phyloP scores from a whole-genome alignment of 1,284 basidiomycete genomes.

The Ustilago cynodontis region DNA sequence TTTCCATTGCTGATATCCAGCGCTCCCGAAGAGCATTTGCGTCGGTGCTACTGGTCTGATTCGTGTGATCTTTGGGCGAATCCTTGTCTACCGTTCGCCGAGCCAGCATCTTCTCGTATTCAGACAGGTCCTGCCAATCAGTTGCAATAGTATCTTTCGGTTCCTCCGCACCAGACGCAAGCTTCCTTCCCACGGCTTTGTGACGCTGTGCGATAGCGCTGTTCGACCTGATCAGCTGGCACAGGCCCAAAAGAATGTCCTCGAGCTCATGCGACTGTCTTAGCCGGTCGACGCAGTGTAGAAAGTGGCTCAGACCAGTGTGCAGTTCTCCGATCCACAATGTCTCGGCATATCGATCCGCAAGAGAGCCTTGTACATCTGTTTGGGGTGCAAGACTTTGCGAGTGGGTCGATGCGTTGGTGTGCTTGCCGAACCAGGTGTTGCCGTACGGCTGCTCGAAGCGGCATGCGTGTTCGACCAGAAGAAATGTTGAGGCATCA shows the following conservation, averaged over 20 bases:
- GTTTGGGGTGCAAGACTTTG: background rate
- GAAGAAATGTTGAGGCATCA: background rate
- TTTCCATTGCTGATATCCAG: slow-evolving; percentile 44
- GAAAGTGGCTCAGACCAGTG: slow-evolving; percentile 38
- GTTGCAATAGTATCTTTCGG: background rate
- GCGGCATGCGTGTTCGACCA: slow-evolving; percentile 20
- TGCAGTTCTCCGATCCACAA: slow-evolving; percentile 52
- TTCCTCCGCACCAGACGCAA: background rate
- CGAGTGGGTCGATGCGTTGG: background rate
- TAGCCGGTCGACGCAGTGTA: slow-evolving; percentile 34
- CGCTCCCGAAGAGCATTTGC: slow-evolving; percentile 10
- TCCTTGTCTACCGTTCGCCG: slow-evolving; percentile 9
- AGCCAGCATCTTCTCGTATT: slow-evolving; percentile 23
- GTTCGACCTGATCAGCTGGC: slow-evolving; percentile 33
- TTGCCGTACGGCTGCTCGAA: slow-evolving; percentile 26
- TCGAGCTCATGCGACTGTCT: slow-evolving; percentile 18
- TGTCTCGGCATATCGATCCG: slow-evolving; percentile 27
- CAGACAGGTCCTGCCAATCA: background rate
- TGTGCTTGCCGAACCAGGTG: slow-evolving; percentile 24
- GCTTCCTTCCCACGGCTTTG: background rate
- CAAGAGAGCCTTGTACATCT: background rate
- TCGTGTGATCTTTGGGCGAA: background rate
- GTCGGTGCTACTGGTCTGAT: background rate
- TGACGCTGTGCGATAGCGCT: slow-evolving; percentile 29
- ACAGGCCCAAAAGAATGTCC: slow-evolving; percentile 26